A percentile compares a stretch with the other conserved stretches of the same genome.
Conservation (phyloP, 2,329 filamentous ascomycete genomes). For the Hymenoscyphus linearis region DNA sequence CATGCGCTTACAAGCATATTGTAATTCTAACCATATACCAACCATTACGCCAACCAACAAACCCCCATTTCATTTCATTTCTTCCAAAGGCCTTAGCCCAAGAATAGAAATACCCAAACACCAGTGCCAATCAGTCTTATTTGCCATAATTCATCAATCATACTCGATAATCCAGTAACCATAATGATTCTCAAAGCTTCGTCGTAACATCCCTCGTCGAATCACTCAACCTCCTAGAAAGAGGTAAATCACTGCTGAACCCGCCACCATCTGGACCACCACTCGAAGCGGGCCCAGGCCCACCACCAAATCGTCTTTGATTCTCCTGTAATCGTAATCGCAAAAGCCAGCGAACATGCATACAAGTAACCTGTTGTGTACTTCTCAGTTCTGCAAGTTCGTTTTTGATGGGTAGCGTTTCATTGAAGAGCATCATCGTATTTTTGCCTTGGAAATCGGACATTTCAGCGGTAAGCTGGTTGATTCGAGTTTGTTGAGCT, state of each 20-base stretch:
- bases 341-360: slow-evolving; percentile 34
- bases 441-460: slow-evolving; percentile 56
- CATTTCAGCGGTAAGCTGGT: slow-evolving; percentile 51
- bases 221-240: slow-evolving; percentile 21
- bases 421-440: slow-evolving; percentile 56
- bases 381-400: slow-evolving; percentile 49
- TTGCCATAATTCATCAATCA: background rate
- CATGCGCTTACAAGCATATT: too few relatives aligned
- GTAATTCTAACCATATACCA: background rate
- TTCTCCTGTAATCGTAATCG: slow-evolving; percentile 31
- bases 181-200: slow-evolving; percentile 17
- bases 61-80: background rate
- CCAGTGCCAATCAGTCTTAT: background rate
- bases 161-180: background rate
- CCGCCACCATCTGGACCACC: slow-evolving; percentile 18
- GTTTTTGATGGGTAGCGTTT: slow-evolving; percentile 56
- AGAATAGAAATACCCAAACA: background rate
- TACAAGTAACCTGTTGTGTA: slow-evolving; percentile 30
- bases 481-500: slow-evolving; percentile 50
- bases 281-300: slow-evolving; percentile 12
- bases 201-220: slow-evolving; percentile 22
- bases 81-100: background rate
- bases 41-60: background rate
- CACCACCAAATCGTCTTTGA: slow-evolving; percentile 17
- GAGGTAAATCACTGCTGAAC: slow-evolving; percentile 10